These are phyloP conservation scores for Bryopsis sp. DNA, from an alignment of 139 green algal species.

Conservation along the genomic window DNA sequence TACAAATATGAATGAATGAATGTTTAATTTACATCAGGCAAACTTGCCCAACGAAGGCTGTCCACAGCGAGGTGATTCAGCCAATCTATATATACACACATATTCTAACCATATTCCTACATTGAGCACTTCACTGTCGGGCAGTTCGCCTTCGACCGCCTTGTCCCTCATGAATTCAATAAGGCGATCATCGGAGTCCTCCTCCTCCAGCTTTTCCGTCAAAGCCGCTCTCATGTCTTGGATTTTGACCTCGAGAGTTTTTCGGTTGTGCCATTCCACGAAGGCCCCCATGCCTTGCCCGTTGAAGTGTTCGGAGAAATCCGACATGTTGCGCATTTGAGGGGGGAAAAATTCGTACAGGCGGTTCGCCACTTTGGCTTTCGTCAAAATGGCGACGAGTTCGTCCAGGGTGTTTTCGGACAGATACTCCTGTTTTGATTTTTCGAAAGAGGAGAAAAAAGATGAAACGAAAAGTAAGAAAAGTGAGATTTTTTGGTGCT, in stretches of 20 bases:
- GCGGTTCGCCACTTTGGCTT: slow-evolving; percentile 67
- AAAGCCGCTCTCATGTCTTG: slow-evolving; percentile 59
- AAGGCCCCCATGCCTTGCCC: slow-evolving; percentile 46
- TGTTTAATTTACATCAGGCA: too few species aligned
- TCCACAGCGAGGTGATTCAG: slow-evolving; percentile 8
- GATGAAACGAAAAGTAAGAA: too few species aligned
- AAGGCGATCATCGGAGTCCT: slow-evolving; percentile 44
- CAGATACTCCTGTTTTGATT: slow-evolving; percentile 26
- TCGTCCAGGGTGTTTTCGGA: slow-evolving; percentile 51
- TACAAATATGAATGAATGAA: too few species aligned
- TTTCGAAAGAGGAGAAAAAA: too few species aligned
- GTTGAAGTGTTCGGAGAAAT: slow-evolving; percentile 78
- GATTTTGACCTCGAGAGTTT: slow-evolving; percentile 66
- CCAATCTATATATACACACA: slow-evolving; percentile 12
- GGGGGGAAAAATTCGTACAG: slow-evolving; percentile 88
- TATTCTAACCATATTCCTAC: too few species aligned
- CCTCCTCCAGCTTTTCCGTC: slow-evolving; percentile 49
- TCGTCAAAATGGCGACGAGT: slow-evolving; percentile 73
- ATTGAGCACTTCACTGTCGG: slow-evolving; percentile 53
- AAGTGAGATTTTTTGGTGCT: too few species aligned
- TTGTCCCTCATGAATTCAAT: slow-evolving; percentile 60
- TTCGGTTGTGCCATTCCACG: slow-evolving; percentile 78
- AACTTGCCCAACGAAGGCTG: too few species aligned
- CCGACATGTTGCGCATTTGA: slow-evolving; percentile 57
- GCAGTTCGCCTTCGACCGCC: slow-evolving; percentile 28